Conservation (phyloP, 148 eudicot species). For the Salicornia ramosissima region DNA sequence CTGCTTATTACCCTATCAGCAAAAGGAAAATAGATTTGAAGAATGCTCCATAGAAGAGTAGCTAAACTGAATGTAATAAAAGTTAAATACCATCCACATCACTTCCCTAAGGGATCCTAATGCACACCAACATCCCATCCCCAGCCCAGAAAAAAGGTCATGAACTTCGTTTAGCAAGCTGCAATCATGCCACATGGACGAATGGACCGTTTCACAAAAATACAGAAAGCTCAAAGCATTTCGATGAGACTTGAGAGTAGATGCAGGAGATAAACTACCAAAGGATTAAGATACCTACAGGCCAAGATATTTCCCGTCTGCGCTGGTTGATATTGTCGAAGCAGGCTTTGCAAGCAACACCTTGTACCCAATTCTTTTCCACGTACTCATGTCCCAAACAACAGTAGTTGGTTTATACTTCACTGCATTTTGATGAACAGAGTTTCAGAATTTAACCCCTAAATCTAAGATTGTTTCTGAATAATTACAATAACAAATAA, state of each 20-base stretch:
- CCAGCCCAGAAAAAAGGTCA: no score
- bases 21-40: no score
- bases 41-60: no score
- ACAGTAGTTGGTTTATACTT: slow-evolving; percentile 57
- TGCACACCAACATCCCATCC: not conserved
- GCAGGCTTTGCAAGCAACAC: slow-evolving; percentile 75
- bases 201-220: not conserved
- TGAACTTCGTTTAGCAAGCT: not conserved
- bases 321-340: slow-evolving; percentile 64
- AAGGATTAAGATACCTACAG: slow-evolving; percentile 47
- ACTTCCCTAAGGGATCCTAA: no score
- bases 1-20: no score
- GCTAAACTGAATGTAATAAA: no score
- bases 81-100: no score
- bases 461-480: not conserved
- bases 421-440: slow-evolving; percentile 21
- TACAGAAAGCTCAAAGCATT: not conserved
- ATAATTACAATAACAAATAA: no score
- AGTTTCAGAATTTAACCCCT: not conserved
- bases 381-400: slow-evolving; percentile 94
- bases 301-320: slow-evolving; percentile 96
- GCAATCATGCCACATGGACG: not conserved
- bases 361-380: slow-evolving; percentile 88
- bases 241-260: not conserved
- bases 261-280: slow-evolving; percentile 1